Evolutionary conservation across 345 rosid species (phyloP).

Genomic region (Aethionema arabicum): DNA sequence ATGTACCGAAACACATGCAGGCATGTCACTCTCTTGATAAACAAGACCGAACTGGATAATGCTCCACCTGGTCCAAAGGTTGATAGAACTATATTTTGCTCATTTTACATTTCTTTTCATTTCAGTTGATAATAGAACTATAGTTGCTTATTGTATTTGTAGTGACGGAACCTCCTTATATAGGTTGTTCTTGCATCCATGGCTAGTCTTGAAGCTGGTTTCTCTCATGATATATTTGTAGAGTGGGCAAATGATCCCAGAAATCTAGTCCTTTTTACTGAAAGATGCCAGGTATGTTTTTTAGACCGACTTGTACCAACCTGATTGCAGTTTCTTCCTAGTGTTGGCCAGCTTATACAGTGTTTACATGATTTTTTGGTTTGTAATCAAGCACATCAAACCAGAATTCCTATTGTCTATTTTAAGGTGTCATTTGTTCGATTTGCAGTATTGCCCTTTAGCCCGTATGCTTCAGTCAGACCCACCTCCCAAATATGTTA

Average conservation of each 20-base stretch:
- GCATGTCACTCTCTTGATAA: slow-evolving; percentile 74
- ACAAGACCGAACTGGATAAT: slow-evolving; percentile 85
- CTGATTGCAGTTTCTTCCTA: slow-evolving; percentile 10
- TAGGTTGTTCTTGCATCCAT: slow-evolving; percentile 95
- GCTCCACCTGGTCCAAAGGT: slow-evolving; percentile 97
- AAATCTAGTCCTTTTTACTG: slow-evolving; percentile 90
- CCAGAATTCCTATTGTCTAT: slow-evolving; percentile 6
- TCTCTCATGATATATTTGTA: slow-evolving; percentile 92
- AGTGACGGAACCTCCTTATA: slow-evolving; percentile 29
- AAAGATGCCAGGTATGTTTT: slow-evolving; percentile 84
- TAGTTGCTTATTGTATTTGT: slow-evolving; percentile 1
- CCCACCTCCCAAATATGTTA: slow-evolving; percentile 98
- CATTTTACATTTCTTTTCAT: not conserved
- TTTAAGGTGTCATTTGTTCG: slow-evolving; percentile 22
- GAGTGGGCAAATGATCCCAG: slow-evolving; percentile 90
- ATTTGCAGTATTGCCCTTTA: slow-evolving; percentile 78
- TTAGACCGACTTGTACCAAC: not conserved
- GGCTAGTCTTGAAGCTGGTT: slow-evolving; percentile 98
- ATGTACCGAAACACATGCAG: slow-evolving; percentile 45
- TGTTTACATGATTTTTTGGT: not conserved
- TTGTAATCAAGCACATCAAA: slow-evolving; percentile 7
- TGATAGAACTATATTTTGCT: slow-evolving; percentile 11
- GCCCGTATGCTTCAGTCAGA: slow-evolving; percentile 99
- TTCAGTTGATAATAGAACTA: slow-evolving; percentile 14
- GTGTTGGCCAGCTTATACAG: slow-evolving; percentile 7